Evolutionary conservation across 139 green algal genomes (phyloP).

Genomic region (Micractinium sp.): DNA sequence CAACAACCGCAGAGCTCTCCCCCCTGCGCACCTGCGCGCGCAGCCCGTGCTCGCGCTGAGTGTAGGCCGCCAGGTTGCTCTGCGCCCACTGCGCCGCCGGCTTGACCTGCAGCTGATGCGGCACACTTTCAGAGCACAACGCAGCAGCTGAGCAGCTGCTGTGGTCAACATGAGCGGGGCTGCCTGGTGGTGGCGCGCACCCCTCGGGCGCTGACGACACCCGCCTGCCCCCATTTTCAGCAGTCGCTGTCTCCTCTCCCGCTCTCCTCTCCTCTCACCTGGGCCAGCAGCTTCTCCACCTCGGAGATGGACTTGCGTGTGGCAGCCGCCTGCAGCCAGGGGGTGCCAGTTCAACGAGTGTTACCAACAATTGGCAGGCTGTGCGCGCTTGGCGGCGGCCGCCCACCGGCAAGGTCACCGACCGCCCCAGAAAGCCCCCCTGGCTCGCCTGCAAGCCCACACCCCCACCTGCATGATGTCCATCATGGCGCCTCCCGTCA

Average conservation of each 20-base stretch:
- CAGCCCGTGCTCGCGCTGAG: neutral
- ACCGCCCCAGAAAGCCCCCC: too few species aligned
- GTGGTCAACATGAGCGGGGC: too few species aligned
- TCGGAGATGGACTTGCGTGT: neutral
- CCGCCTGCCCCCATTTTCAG: neutral
- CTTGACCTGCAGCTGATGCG: neutral
- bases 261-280: neutral
- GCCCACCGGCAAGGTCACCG: too few species aligned
- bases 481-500: neutral
- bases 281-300: neutral
- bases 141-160: too few species aligned
- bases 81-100: neutral
- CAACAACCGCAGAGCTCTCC: neutral
- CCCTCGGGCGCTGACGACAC: neutral
- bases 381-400: too few species aligned
- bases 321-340: too few species aligned
- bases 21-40: neutral
- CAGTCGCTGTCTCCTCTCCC: too few species aligned
- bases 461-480: slow-evolving; percentile 2
- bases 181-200: too few species aligned
- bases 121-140: too few species aligned
- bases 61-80: neutral
- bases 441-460: too few species aligned
- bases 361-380: too few species aligned
- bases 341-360: too few species aligned